A percentile compares a stretch with the other conserved stretches of the same genome.
phyloP scores from a whole-genome alignment of 1,284 basidiomycete genomes.

The Leucocoprinus gongylophorus region DNA sequence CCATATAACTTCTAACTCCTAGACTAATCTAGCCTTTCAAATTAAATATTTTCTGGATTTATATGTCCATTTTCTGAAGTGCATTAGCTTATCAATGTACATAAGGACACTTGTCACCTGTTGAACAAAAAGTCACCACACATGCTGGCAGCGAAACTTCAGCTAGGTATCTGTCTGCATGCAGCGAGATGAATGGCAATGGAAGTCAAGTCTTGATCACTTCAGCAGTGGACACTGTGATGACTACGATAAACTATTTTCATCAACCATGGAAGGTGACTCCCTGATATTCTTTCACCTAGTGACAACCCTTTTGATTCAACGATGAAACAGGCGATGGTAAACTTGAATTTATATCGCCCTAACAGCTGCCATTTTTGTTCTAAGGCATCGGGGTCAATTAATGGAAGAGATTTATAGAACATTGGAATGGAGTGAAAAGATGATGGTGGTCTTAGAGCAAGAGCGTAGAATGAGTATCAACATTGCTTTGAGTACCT shows the following conservation, averaged over 20 bases:
- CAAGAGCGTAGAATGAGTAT: constrained; percentile 36
- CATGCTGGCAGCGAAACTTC: too few species aligned
- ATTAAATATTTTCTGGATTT: too few species aligned
- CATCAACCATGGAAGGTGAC: constrained; percentile 59
- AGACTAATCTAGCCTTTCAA: too few species aligned
- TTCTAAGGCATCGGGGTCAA: constrained; percentile 89
- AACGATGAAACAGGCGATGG: constrained; percentile 56
- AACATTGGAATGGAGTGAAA: constrained; percentile 98
- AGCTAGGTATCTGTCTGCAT: too few species aligned
- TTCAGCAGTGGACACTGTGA: constrained; percentile 57
- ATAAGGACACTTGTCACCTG: too few species aligned
- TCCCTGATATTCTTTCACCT: constrained; percentile 49
- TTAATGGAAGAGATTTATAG: constrained; percentile 99
- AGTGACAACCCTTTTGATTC: constrained; percentile 66
- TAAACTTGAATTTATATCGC: constrained; percentile 54
- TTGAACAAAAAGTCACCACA: too few species aligned
- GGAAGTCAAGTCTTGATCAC: too few species aligned
- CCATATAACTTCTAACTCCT: too few species aligned
- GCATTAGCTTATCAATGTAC: too few species aligned
- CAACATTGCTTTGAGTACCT: constrained; percentile 60
- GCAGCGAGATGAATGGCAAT: too few species aligned
- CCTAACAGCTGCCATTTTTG: constrained; percentile 63
- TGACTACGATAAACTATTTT: constrained; percentile 58
- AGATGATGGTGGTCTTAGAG: constrained; percentile 70
- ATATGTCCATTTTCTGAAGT: too few species aligned